A percentile compares a stretch with the other conserved stretches of the same genome.
These are phyloP conservation scores for Cetraspora pellucida DNA, from an alignment of 192 early-diverging fungal species.

Conservation along the genomic window DNA sequence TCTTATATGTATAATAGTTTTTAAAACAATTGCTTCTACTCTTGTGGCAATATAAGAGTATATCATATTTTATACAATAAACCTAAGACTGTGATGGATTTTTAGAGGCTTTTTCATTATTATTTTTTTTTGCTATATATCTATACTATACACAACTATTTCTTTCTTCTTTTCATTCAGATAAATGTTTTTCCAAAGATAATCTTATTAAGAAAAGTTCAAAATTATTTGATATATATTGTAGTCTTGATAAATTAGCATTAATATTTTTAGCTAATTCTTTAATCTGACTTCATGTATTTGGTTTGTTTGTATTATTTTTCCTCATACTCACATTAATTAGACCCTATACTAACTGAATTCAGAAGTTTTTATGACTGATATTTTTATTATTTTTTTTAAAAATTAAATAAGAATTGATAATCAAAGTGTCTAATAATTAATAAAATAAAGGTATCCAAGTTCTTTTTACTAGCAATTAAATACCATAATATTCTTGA, in stretches of 20 bases:
- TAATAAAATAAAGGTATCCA: constrained; percentile 30
- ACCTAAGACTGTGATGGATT: neutral
- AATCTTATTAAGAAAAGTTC: neutral
- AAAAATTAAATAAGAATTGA: constrained; percentile 21
- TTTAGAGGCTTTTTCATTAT: neutral
- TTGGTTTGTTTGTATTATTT: neutral
- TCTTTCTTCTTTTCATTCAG: constrained; percentile 5
- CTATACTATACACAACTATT: neutral
- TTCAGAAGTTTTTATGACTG: neutral
- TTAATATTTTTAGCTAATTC: neutral
- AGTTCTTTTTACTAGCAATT: constrained; percentile 20
- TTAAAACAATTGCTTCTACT: constrained; percentile 8
- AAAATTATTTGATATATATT: neutral
- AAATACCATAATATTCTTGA: constrained; percentile 28
- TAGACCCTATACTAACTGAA: neutral
- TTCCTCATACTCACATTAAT: neutral
- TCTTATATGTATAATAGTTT: neutral
- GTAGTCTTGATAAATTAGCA: neutral
- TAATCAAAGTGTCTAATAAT: constrained; percentile 21
- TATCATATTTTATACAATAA: constrained; percentile 7
- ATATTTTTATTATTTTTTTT: neutral
- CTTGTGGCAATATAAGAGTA: neutral
- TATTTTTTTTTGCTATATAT: neutral
- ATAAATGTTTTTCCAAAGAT: neutral
- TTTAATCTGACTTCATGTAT: neutral